Percentiles rank a stretch among this genome's conserved stretches.
Evolutionary conservation across 495 filamentous ascomycete species (phyloP).

Genomic region (Aspergillus diversus): DNA sequence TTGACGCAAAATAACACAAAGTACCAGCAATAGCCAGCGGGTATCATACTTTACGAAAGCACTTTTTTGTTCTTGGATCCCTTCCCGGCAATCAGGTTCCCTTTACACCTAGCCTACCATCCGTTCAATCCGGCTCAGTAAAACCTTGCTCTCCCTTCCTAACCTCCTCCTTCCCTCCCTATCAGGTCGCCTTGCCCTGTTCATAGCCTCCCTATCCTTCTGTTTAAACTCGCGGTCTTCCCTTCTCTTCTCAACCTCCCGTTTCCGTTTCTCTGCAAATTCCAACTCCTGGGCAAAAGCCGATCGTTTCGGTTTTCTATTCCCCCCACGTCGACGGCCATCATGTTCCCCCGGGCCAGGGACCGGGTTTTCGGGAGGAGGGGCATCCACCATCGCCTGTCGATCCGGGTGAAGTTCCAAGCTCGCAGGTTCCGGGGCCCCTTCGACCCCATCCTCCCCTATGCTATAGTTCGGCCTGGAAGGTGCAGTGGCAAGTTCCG

Average conservation of each 20-base stretch:
- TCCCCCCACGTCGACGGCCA: slow-evolving; percentile 37
- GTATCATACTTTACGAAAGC: slow-evolving; percentile 29
- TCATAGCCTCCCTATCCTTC: slow-evolving; percentile 67
- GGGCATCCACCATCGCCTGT: slow-evolving; percentile 65
- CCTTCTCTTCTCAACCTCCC: slow-evolving; percentile 64
- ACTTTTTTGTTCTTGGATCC: slow-evolving; percentile 12
- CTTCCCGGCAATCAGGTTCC: slow-evolving; percentile 6
- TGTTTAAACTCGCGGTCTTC: slow-evolving; percentile 62
- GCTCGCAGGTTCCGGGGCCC: slow-evolving; percentile 35
- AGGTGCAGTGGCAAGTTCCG: slow-evolving; percentile 45
- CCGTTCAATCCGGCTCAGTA: slow-evolving; percentile 80
- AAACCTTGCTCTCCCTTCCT: slow-evolving; percentile 79
- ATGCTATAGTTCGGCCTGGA: slow-evolving; percentile 34
- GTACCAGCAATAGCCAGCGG: slow-evolving; percentile 20
- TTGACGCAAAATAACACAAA: neutral
- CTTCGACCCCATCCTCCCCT: slow-evolving; percentile 28
- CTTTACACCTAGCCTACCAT: slow-evolving; percentile 54
- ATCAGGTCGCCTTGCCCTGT: slow-evolving; percentile 75
- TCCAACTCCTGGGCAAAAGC: slow-evolving; percentile 78
- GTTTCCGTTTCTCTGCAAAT: slow-evolving; percentile 66
- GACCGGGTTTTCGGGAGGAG: slow-evolving; percentile 27
- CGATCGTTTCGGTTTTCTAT: slow-evolving; percentile 57
- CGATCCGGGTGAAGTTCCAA: slow-evolving; percentile 73
- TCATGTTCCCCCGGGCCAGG: slow-evolving; percentile 22
- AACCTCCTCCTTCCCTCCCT: slow-evolving; percentile 80